A percentile compares a stretch with the other conserved stretches of the same genome.
phyloP scores from a whole-genome alignment of 2,329 filamentous ascomycete genomes.

The Fusarium sp. region DNA sequence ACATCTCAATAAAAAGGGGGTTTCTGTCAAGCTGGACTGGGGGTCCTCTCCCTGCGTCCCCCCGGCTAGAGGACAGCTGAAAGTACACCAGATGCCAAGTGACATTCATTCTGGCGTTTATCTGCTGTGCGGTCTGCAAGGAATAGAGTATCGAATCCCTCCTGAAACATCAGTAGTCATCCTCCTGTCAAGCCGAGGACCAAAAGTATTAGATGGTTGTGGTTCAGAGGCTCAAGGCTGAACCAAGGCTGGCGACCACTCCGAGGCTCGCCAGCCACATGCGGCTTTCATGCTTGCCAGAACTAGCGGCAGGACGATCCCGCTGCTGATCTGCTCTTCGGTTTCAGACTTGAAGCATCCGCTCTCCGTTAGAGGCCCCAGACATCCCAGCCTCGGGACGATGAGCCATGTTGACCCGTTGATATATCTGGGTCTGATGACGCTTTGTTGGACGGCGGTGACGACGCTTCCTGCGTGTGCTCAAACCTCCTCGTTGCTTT shows the following conservation, averaged over 20 bases:
- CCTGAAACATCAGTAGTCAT: conserved; percentile 23
- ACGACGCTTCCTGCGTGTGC: conserved; percentile 37
- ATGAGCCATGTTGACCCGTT: conserved; percentile 33
- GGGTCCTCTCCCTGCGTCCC: conserved; percentile 6
- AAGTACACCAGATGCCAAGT: background rate
- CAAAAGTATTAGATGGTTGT: background rate
- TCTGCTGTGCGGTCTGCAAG: background rate
- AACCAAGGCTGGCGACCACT: conserved; percentile 6
- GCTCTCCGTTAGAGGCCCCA: conserved; percentile 19
- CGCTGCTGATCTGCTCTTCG: conserved; percentile 34
- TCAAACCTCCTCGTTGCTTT: conserved; percentile 28
- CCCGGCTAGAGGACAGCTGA: background rate
- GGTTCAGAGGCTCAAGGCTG: conserved; percentile 7
- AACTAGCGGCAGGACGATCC: conserved; percentile 35
- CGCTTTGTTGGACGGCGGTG: conserved; percentile 34
- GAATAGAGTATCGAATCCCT: conserved; percentile 15
- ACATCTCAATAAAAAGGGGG: conserved; percentile 22
- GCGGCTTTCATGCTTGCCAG: conserved; percentile 13
- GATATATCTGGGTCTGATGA: conserved; percentile 35
- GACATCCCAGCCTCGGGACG: conserved; percentile 29
- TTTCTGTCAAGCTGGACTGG: background rate
- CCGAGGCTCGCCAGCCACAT: conserved; percentile 33
- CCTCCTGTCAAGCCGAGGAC: background rate
- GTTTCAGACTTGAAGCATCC: conserved; percentile 42
- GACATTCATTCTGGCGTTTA: conserved; percentile 1